Conservation (phyloP, 306 rosid species). For the Malus domestica region DNA sequence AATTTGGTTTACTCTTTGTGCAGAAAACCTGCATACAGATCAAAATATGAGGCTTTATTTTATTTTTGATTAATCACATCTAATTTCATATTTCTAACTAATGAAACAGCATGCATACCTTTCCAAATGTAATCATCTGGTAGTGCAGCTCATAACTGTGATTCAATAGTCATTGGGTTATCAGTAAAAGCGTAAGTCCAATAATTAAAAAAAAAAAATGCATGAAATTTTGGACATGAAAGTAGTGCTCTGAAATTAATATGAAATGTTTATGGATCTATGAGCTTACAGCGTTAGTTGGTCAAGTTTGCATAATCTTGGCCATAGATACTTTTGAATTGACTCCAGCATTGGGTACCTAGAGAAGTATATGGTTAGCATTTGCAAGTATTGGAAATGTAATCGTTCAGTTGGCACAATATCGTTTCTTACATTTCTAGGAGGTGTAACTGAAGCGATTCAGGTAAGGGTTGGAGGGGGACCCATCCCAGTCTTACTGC, state of each 20-base stretch:
- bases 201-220: neutral
- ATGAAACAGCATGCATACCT: slow-evolving; percentile 38
- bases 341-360: slow-evolving; percentile 93
- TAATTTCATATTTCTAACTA: neutral
- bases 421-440: slow-evolving; percentile 63
- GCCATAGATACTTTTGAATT: slow-evolving; percentile 93
- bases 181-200: slow-evolving; percentile 28
- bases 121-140: slow-evolving; percentile 95
- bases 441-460: slow-evolving; percentile 78
- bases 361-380: slow-evolving; percentile 28
- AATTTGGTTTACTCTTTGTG: slow-evolving; percentile 85
- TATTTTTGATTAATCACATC: neutral
- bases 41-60: slow-evolving; percentile 18
- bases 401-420: neutral
- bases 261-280: slow-evolving; percentile 6
- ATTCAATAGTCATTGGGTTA: slow-evolving; percentile 8
- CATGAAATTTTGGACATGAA: neutral
- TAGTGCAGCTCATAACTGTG: slow-evolving; percentile 91
- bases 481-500: slow-evolving; percentile 99
- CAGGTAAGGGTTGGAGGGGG: slow-evolving; percentile 93
- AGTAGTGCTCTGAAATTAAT: neutral
- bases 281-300: slow-evolving; percentile 75
- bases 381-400: slow-evolving; percentile 1
- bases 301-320: slow-evolving; percentile 94
- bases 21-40: slow-evolving; percentile 73